Base-by-base conservation (phyloP, 225 moss, liverwort and hornwort genomes). In the Ulota crispa region DNA sequence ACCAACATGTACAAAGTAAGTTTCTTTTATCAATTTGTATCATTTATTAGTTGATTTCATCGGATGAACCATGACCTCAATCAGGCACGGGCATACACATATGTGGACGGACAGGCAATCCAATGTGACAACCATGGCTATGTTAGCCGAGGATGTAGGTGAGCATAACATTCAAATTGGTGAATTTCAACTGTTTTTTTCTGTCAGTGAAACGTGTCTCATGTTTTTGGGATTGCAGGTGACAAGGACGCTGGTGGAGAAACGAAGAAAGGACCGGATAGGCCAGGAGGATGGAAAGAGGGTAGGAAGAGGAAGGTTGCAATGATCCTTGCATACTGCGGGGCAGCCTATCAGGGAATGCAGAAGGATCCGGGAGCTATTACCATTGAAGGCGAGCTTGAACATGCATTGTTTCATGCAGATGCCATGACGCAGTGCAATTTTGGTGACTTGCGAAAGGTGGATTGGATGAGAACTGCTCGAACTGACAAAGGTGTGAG, bases 401-500 rank as follows among this genome's bases (percentile, higher is more conserved):
- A 97, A 82, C 90, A 94, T 70, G 93, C 95, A 52, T 87, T 95
- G 21, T 92, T 83, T 79, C 88, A 88, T 37, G 92, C 93, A 36
- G 80, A 92, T 83, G 95, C 95, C 13, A 95, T 94, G 55, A 72
- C 93, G 5, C 79, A 91, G 68, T 87, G 92, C 31, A 94, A 92
- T 78, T 94, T 92, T 83, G 92, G 96, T 65, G 85, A 92, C 60
- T 88, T 93, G 43, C 84, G 82, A 71, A 94, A 93, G 79, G 71
- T 94, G 55, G 93, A 94, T 80, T 94, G 96, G 96, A 92, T 91
- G 91, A 82, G 96, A 83, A 94, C 96, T 65, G 94, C 96, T 24
- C 87, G 96, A 81, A 96, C 94, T 18, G 93, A 94, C 65, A 94
- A 94, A 68, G 96, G 96, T 45, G 96, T 96, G 71, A 96, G 96